Percentiles rank a stretch among this genome's conserved stretches.
Evolutionary conservation across 345 rosid species (phyloP).

Genomic region (Tarenaya hassleriana): DNA sequence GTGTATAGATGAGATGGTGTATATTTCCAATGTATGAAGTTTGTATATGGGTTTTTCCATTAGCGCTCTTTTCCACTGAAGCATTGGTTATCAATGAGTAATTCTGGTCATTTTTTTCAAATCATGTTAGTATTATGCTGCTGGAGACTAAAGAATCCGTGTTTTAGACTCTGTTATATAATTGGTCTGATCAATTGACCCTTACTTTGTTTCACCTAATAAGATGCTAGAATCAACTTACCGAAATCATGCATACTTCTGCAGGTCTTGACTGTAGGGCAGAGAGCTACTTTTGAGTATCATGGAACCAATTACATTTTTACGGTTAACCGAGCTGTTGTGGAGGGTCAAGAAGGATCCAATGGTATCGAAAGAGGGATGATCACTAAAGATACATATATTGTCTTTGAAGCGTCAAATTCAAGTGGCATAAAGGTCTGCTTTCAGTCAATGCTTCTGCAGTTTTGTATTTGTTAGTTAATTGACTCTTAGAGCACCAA

Average conservation of each 20-base stretch:
- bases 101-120: slow-evolving; percentile 12
- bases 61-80: slow-evolving; percentile 2
- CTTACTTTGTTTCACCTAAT: not conserved
- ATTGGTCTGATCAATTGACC: slow-evolving; percentile 6
- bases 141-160: not conserved
- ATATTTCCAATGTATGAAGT: slow-evolving; percentile 9
- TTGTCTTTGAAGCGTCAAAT: slow-evolving; percentile 82
- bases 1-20: slow-evolving; percentile 10
- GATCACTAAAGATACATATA: slow-evolving; percentile 60
- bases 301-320: slow-evolving; percentile 86
- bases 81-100: slow-evolving; percentile 4
- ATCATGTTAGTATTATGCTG: not conserved
- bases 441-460: slow-evolving; percentile 9
- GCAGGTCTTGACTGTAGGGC: slow-evolving; percentile 92
- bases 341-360: slow-evolving; percentile 64
- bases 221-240: not conserved
- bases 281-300: slow-evolving; percentile 77
- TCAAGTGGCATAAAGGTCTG: slow-evolving; percentile 89
- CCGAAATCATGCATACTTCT: slow-evolving; percentile 19
- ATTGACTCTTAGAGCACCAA: not conserved
- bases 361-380: slow-evolving; percentile 75
- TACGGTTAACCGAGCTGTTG: slow-evolving; percentile 68
- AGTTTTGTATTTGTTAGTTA: slow-evolving; percentile 11
- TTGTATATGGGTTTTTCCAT: slow-evolving; percentile 13
- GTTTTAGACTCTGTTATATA: slow-evolving; percentile 5